phyloP scores from a whole-genome alignment of 495 filamentous ascomycete genomes.

The Aspergillus biplanus region DNA sequence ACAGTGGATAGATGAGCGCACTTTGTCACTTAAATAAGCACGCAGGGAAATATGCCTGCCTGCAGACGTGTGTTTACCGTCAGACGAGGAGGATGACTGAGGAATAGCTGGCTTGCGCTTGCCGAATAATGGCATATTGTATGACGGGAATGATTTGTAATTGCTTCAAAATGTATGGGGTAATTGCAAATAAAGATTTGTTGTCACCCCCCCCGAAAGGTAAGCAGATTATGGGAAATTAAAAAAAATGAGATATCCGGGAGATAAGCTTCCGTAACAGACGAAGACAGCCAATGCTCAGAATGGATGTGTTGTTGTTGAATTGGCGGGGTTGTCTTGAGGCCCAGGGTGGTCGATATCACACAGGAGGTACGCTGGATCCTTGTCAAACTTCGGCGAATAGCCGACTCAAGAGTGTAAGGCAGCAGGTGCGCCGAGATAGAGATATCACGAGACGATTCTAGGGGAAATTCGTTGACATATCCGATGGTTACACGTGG shows the following conservation, averaged over 20 bases:
- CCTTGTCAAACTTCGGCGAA: neutral
- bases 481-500: slow-evolving; percentile 6
- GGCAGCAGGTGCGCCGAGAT: neutral
- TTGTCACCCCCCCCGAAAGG: neutral
- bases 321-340: neutral
- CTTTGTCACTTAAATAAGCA: slow-evolving; percentile 10
- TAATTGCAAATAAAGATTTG: neutral
- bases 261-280: neutral
- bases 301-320: neutral
- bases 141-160: neutral
- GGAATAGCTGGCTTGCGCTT: slow-evolving; percentile 3
- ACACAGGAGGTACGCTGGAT: neutral
- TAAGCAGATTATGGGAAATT: neutral
- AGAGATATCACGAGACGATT: neutral
- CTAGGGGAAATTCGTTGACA: neutral
- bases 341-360: neutral
- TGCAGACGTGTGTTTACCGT: neutral
- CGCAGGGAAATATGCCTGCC: neutral
- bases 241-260: neutral
- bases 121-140: slow-evolving; percentile 9
- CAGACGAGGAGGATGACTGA: neutral
- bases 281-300: neutral
- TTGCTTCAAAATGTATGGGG: neutral
- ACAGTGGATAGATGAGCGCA: neutral
- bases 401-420: neutral